Conservation (phyloP, 2,329 filamentous ascomycete genomes). For the Akanthomyces dipterigenus region DNA sequence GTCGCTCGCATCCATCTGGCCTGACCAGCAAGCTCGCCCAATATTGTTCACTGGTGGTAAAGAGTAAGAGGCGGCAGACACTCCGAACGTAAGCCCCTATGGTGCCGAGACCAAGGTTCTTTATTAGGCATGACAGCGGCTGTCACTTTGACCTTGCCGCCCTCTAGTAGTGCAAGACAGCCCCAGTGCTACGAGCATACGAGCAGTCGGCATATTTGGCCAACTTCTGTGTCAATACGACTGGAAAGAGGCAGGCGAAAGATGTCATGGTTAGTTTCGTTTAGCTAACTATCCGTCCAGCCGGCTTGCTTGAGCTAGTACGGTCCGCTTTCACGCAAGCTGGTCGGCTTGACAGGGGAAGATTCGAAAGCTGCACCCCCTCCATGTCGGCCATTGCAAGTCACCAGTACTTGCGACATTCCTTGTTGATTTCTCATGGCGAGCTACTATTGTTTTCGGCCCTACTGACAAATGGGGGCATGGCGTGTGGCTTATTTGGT, state of each 20-base stretch:
- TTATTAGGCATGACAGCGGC: too few species aligned
- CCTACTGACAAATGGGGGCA: neutral
- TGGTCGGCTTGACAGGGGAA: neutral
- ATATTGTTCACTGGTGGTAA: too few species aligned
- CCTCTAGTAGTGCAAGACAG: too few species aligned
- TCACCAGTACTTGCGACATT: constrained; percentile 6
- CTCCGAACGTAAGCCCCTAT: too few species aligned
- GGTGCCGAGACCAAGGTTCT: too few species aligned
- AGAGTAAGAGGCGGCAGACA: too few species aligned
- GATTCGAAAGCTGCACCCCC: neutral
- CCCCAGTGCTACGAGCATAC: too few species aligned
- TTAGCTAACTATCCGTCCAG: neutral
- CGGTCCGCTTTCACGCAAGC: neutral
- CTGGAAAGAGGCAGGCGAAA: neutral
- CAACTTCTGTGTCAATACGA: neutral
- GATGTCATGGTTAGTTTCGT: neutral
- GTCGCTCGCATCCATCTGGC: too few species aligned
- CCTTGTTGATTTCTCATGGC: neutral
- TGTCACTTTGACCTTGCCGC: too few species aligned
- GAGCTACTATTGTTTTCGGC: neutral
- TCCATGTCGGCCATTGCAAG: neutral
- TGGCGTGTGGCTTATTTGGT: neutral
- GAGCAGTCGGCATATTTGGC: neutral
- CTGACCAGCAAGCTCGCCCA: too few species aligned
- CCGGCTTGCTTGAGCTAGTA: neutral